Evolutionary conservation across 129 eudicot species (phyloP).

Genomic region (Lactuca saligna): DNA sequence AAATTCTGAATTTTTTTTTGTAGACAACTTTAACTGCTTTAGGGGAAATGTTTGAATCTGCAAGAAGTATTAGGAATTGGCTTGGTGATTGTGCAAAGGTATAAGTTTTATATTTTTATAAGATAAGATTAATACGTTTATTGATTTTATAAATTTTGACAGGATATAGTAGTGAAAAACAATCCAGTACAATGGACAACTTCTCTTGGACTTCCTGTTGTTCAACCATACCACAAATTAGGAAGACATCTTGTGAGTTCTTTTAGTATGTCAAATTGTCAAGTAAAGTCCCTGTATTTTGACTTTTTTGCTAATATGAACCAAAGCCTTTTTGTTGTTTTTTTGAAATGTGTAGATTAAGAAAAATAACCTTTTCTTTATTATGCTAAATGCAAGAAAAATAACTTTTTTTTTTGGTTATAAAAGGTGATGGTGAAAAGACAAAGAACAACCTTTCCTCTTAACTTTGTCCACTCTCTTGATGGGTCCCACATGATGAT

Average conservation of each 20-base stretch:
- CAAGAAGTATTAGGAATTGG: constrained; percentile 95
- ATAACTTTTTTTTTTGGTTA: background rate
- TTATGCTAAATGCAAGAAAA: too few relatives aligned
- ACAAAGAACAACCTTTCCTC: constrained; percentile 99
- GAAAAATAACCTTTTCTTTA: constrained; percentile 23
- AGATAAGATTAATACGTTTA: background rate
- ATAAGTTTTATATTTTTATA: background rate
- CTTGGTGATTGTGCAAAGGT: constrained; percentile 99
- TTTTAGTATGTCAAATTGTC: background rate
- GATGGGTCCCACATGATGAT: constrained; percentile 99
- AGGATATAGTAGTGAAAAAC: constrained; percentile 81
- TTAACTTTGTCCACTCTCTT: constrained; percentile 96
- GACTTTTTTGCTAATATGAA: constrained; percentile 4
- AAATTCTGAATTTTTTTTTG: background rate
- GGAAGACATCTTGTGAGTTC: constrained; percentile 79
- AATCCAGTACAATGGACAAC: constrained; percentile 88
- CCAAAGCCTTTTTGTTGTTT: background rate
- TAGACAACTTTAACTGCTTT: constrained; percentile 93
- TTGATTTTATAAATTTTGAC: background rate
- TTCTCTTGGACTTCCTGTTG: constrained; percentile 97
- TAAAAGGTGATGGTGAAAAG: constrained; percentile 81
- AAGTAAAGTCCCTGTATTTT: constrained; percentile 2
- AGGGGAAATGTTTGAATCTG: constrained; percentile 99
- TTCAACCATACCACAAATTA: constrained; percentile 83
- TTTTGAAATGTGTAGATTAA: constrained; percentile 53